Base-by-base conservation (phyloP, 768 basidiomycete species). In the Panus rudis region DNA sequence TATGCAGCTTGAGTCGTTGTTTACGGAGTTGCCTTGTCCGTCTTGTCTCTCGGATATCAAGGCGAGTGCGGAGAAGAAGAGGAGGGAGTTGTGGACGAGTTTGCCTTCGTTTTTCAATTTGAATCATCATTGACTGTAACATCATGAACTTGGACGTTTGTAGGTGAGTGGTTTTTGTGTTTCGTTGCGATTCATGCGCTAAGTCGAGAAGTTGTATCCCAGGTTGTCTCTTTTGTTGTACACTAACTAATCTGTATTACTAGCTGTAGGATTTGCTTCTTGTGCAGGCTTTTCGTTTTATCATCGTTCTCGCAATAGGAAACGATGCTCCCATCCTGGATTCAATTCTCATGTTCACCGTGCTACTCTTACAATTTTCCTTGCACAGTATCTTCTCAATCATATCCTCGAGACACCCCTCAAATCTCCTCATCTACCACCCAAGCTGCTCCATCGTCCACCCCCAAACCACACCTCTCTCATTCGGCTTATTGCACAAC, bases 391-490 rank as follows among this genome's bases (percentile, higher is more conserved):
- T n/a, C n/a, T n/a, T n/a, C n/a, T n/a, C n/a, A n/a, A n/a, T n/a
- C n/a, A n/a, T n/a, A n/a, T n/a, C n/a, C n/a, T n/a, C n/a, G n/a
- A n/a, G n/a, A n/a, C n/a, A n/a, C n/a, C n/a, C n/a, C n/a, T n/a
- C n/a, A n/a, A n/a, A n/a, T n/a, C n/a, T n/a, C n/a, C n/a, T n/a
- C n/a, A n/a, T 30, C 28, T 30, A 66, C 68, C 68, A 70, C 5
- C 68, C 68, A 42, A 69, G 52, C 49, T 67, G 64, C 46, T 65
- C 62, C 19, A 56, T 46, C 22, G 64, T 60, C 66, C 67, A 70
- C 3, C 66, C 67, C 30, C 43, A 56, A 21, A 67, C 56, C 39
- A 52, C 44, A 1, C 63, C 62, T 13, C 56, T 41, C 39, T 57
- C 52, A 37, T 61, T 53, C 11, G 58, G 51, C 28, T 10, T n/a